Percentiles rank a stretch among this genome's conserved stretches.
Evolutionary conservation across 1,284 basidiomycete genomes (phyloP).

Genomic region (Omphalotus olearius): DNA sequence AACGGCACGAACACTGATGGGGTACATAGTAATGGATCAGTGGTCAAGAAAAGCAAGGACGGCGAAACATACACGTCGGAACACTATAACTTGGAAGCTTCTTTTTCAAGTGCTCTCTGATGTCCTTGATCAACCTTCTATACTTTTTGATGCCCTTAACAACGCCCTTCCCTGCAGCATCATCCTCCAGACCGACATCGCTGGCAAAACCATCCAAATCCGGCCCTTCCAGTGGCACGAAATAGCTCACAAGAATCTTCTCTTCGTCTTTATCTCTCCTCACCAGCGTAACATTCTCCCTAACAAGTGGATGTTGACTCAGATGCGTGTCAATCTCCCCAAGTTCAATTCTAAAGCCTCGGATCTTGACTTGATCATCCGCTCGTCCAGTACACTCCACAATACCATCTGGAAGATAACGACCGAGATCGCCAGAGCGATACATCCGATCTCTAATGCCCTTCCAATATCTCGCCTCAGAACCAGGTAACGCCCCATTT

Average conservation of each 20-base stretch:
- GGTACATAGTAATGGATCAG: conserved; percentile 5
- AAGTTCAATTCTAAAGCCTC: conserved; percentile 98
- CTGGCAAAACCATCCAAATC: conserved; percentile 74
- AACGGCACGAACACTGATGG: conserved; percentile 88
- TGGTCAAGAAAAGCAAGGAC: conserved; percentile 12
- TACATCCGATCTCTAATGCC: conserved; percentile 99
- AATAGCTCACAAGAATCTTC: conserved; percentile 97
- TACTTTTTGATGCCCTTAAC: conserved; percentile 79
- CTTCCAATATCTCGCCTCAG: conserved; percentile 84
- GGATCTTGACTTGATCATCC: conserved; percentile 99
- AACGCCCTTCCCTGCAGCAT: conserved; percentile 43
- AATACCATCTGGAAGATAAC: conserved; percentile 89
- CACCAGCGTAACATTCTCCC: conserved; percentile 97
- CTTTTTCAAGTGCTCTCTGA: conserved; percentile 94
- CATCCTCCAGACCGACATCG: conserved; percentile 62
- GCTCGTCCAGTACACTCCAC: conserved; percentile 98
- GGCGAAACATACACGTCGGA: conserved; percentile 62
- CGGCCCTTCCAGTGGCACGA: conserved; percentile 85
- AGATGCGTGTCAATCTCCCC: conserved; percentile 98
- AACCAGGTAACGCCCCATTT: conserved; percentile 51
- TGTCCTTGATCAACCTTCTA: conserved; percentile 86
- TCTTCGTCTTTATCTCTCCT: conserved; percentile 99
- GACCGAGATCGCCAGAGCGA: conserved; percentile 92
- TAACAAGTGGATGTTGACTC: conserved; percentile 87
- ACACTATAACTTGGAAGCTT: conserved; percentile 95